phyloP scores from a whole-genome alignment of 2,329 filamentous ascomycete genomes.

The Lomentospora prolificans region DNA sequence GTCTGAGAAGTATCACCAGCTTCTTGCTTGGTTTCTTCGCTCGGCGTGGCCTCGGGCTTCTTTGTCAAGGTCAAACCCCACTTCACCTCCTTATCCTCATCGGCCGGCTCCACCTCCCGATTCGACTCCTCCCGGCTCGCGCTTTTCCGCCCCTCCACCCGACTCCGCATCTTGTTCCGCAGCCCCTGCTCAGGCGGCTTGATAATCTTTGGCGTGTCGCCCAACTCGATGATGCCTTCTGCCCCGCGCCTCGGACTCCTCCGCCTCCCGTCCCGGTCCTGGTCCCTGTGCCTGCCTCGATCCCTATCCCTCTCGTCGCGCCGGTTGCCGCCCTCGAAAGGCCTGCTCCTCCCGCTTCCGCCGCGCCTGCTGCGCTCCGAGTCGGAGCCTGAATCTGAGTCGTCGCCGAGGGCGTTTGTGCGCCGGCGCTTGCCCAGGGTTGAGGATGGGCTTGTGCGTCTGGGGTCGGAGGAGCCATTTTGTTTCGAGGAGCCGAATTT shows the following conservation, averaged over 20 bases:
- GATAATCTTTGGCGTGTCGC: conserved; percentile 10
- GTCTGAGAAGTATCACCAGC: background rate
- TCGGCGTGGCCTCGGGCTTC: background rate
- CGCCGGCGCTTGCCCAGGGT: conserved; percentile 12
- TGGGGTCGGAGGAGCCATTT: background rate
- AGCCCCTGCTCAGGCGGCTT: conserved; percentile 9
- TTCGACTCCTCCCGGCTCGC: background rate
- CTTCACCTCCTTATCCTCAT: conserved; percentile 43
- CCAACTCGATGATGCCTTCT: background rate
- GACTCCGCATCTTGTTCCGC: conserved; percentile 11
- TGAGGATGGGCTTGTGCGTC: conserved; percentile 6
- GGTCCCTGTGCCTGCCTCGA: conserved; percentile 1
- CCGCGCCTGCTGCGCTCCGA: conserved; percentile 8
- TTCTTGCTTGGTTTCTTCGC: conserved; percentile 11
- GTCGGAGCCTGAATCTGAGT: conserved; percentile 11
- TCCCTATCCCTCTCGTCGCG: background rate
- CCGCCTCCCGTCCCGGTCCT: background rate
- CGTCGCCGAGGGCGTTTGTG: conserved; percentile 9
- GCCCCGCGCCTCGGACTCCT: background rate
- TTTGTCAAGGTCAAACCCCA: conserved; percentile 32
- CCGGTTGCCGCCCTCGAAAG: conserved; percentile 8
- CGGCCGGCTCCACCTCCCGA: conserved; percentile 27
- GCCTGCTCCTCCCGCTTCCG: conserved; percentile 8
- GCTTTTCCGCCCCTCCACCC: background rate
- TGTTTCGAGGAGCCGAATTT: conserved; percentile 10